phyloP scores from a whole-genome alignment of 805 yeast genomes.

The Schizosaccharomyces osmophilus region DNA sequence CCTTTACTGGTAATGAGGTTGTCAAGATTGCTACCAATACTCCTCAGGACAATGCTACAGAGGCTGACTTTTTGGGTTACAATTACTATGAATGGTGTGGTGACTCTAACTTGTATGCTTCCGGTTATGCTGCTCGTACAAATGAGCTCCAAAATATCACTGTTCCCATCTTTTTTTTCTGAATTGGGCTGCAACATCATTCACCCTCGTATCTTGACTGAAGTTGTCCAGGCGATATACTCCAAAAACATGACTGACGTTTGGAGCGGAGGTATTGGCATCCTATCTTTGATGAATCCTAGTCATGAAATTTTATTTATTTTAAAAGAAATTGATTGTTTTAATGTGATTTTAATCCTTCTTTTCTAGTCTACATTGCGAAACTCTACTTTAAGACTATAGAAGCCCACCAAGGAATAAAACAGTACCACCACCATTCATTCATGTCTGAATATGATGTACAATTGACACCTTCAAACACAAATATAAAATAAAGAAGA shows the following conservation, averaged over 20 bases:
- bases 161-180: slow-evolving; percentile 55
- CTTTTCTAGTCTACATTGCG: too few relatives aligned
- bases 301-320: neutral
- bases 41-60: slow-evolving; percentile 17
- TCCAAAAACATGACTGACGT: slow-evolving; percentile 55
- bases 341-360: too few relatives aligned
- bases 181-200: slow-evolving; percentile 68
- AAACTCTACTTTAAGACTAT: too few relatives aligned
- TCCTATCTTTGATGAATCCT: neutral
- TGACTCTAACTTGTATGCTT: slow-evolving; percentile 25
- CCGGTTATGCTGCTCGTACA: slow-evolving; percentile 53
- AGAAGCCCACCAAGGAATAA: neutral
- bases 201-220: slow-evolving; percentile 55
- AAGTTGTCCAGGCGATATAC: slow-evolving; percentile 34
- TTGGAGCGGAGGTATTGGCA: slow-evolving; percentile 74
- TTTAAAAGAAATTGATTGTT: too few relatives aligned
- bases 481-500: neutral
- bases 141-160: slow-evolving; percentile 43
- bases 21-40: slow-evolving; percentile 53
- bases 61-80: slow-evolving; percentile 58
- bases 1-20: slow-evolving; percentile 90
- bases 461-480: neutral
- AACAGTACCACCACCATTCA: neutral
- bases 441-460: neutral
- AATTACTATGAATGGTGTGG: slow-evolving; percentile 86